Percentiles rank a stretch among this genome's conserved stretches.
Conservation (phyloP, 352 stramenopile genomes). For the Globisporangium ultimum region DNA sequence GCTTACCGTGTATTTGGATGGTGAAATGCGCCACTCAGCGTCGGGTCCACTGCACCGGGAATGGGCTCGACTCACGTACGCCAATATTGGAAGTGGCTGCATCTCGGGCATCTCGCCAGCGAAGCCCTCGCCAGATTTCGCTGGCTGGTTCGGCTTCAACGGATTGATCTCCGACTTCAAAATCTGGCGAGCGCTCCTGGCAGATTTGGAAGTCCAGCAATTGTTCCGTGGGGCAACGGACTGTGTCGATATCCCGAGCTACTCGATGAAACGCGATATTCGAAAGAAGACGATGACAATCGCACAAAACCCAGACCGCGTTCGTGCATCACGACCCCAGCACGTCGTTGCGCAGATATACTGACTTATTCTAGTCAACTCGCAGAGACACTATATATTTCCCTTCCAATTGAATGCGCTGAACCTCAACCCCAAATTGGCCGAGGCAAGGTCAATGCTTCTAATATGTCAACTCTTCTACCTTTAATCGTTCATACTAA, state of each 20-base stretch:
- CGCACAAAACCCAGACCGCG: conserved; percentile 37
- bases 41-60: conserved; percentile 37
- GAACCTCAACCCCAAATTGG: too few species aligned
- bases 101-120: conserved; percentile 47
- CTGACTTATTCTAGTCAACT: neutral
- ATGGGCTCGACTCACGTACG: conserved; percentile 41
- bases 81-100: conserved; percentile 61
- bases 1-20: conserved; percentile 58
- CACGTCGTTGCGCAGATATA: conserved; percentile 71
- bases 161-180: conserved; percentile 55
- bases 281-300: conserved; percentile 11
- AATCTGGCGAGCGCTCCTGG: conserved; percentile 49
- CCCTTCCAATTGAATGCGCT: too few species aligned
- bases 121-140: conserved; percentile 56
- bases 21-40: conserved; percentile 40
- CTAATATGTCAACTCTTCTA: too few species aligned
- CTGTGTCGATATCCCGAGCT: conserved; percentile 48
- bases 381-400: too few species aligned
- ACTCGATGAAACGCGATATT: conserved; percentile 43
- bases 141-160: conserved; percentile 71
- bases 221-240: conserved; percentile 59
- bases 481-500: too few species aligned
- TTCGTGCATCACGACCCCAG: conserved; percentile 45
- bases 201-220: conserved; percentile 45
- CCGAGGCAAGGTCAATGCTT: too few species aligned